Conservation (phyloP, 2,329 filamentous ascomycete species). For the Claviceps humidiphila region DNA sequence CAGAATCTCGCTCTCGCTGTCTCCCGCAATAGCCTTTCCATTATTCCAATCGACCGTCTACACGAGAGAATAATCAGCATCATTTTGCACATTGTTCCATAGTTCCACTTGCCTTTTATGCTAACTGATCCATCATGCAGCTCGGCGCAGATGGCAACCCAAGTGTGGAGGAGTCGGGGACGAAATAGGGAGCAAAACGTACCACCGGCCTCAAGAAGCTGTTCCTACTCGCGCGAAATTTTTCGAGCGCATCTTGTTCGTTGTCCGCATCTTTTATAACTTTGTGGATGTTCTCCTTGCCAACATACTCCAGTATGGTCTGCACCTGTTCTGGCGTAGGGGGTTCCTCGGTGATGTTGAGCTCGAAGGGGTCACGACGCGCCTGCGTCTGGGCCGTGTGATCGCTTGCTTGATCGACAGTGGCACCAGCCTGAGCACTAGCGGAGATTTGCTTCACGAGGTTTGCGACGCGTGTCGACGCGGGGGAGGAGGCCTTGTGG, state of each 20-base stretch:
- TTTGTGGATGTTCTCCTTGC: constrained; percentile 40
- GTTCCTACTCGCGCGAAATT: constrained; percentile 55
- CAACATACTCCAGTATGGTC: constrained; percentile 75
- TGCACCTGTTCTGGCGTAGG: constrained; percentile 75
- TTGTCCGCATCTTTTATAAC: constrained; percentile 63
- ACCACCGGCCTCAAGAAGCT: constrained; percentile 68
- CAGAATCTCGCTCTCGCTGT: constrained; percentile 78
- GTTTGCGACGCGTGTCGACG: constrained; percentile 59
- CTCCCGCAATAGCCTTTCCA: constrained; percentile 65
- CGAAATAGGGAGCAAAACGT: constrained; percentile 22
- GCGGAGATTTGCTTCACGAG: constrained; percentile 72
- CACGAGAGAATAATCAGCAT: not conserved
- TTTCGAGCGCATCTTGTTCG: constrained; percentile 65
- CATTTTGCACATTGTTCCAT: not conserved
- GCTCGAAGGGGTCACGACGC: constrained; percentile 60
- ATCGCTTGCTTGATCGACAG: constrained; percentile 60
- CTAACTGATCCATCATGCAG: not conserved
- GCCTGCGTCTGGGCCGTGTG: constrained; percentile 42
- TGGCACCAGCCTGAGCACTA: constrained; percentile 52
- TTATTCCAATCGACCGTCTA: constrained; percentile 84
- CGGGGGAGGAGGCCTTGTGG: constrained; percentile 64
- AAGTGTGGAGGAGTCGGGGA: not conserved
- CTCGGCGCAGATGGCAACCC: not conserved
- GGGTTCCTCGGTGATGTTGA: constrained; percentile 66
- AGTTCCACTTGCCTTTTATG: not conserved